These are phyloP conservation scores for Ogataea chonburiensis DNA, from an alignment of 805 yeast genomes.

Conservation along the genomic window DNA sequence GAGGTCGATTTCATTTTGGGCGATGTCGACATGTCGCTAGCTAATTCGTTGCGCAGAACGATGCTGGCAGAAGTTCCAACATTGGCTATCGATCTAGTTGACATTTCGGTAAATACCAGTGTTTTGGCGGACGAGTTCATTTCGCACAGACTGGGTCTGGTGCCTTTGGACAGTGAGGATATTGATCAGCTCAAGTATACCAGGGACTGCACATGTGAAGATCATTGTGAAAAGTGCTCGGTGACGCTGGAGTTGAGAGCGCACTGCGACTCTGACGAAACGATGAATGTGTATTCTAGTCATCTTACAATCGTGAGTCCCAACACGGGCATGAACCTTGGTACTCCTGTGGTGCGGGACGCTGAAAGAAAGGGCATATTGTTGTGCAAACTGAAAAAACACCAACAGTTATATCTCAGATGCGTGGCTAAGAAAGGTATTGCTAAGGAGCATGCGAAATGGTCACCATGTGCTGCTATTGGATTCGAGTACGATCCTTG, in stretches of 20 bases:
- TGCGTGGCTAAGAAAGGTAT: conserved; percentile 98
- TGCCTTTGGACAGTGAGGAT: conserved; percentile 82
- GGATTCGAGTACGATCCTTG: conserved; percentile 99
- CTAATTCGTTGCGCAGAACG: conserved; percentile 86
- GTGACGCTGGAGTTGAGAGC: conserved; percentile 86
- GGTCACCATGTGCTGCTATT: conserved; percentile 96
- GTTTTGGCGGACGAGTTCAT: conserved; percentile 97
- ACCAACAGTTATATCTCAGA: conserved; percentile 83
- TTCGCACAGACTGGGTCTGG: conserved; percentile 88
- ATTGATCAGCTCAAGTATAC: conserved; percentile 84
- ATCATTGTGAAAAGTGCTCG: conserved; percentile 93
- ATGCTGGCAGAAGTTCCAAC: conserved; percentile 98
- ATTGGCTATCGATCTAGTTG: conserved; percentile 92
- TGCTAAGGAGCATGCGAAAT: conserved; percentile 96
- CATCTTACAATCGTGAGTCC: conserved; percentile 54
- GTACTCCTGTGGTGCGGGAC: conserved; percentile 84
- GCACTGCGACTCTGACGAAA: conserved; percentile 78
- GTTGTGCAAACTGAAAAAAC: conserved; percentile 85
- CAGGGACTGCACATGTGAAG: conserved; percentile 97
- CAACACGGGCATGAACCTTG: conserved; percentile 44
- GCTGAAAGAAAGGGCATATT: conserved; percentile 79
- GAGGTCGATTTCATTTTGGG: conserved; percentile 86
- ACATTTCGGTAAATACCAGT: conserved; percentile 87
- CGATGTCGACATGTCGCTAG: conserved; percentile 85
- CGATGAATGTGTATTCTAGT: conserved; percentile 86